Evolutionary conservation across 176 grass and related monocot genomes (phyloP).

Genomic region (Saccharum spontaneum): DNA sequence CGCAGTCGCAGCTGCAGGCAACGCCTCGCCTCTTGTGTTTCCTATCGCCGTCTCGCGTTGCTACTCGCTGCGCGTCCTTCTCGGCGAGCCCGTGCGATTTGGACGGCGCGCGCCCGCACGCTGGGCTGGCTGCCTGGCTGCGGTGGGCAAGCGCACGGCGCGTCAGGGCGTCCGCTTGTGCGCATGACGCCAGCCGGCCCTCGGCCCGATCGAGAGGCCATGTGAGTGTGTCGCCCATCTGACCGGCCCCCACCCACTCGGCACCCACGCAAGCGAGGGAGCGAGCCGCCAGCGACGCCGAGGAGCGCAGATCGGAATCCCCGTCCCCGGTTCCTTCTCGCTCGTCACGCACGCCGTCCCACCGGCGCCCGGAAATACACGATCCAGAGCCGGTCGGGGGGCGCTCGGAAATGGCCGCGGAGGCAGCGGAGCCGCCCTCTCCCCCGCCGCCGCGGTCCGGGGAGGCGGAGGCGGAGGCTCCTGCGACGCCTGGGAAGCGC

Average conservation of each 20-base stretch:
- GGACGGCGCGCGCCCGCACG: background rate
- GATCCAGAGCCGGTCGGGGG: conserved; percentile 1
- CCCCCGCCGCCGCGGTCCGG: background rate
- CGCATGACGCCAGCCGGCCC: conserved; percentile 21
- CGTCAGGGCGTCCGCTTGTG: conserved; percentile 2
- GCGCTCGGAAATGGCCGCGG: conserved; percentile 26
- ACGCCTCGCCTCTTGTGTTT: too few relatives aligned
- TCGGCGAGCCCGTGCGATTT: conserved; percentile 10
- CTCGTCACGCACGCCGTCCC: background rate
- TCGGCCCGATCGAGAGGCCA: conserved; percentile 15
- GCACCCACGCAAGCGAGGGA: conserved; percentile 11
- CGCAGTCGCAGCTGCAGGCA: background rate
- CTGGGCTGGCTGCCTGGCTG: background rate
- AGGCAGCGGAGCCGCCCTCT: background rate
- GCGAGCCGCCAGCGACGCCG: background rate
- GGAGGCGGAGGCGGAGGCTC: background rate
- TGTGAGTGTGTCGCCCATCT: conserved; percentile 39
- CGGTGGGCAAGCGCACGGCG: conserved; percentile 15
- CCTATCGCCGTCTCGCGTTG: too few relatives aligned
- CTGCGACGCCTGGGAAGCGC: conserved; percentile 22
- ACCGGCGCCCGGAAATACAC: background rate
- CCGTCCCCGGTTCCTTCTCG: background rate
- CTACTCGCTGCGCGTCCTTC: background rate
- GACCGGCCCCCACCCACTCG: conserved; percentile 27
- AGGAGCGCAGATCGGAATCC: conserved; percentile 32